Percentiles rank a stretch among this genome's conserved stretches.
Conservation (phyloP, 495 filamentous ascomycete species). For the Tuber melanosporum region DNA sequence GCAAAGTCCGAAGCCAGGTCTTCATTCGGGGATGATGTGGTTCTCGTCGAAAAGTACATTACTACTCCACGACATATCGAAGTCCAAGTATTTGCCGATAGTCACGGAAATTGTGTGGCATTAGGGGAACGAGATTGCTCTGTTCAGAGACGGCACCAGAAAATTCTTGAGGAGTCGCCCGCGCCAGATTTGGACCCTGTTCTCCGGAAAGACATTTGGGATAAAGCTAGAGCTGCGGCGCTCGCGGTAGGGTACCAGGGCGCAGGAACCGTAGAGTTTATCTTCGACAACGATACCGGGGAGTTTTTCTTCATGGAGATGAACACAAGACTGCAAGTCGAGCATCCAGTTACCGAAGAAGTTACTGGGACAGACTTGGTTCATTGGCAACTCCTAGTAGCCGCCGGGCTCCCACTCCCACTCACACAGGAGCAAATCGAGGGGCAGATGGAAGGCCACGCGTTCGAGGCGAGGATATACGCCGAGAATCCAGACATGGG, state of each 20-base stretch:
- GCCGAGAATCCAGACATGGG: conserved; percentile 85
- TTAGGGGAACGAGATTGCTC: conserved; percentile 83
- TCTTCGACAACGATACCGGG: conserved; percentile 90
- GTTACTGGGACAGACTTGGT: conserved; percentile 93
- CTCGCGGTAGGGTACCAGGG: conserved; percentile 91
- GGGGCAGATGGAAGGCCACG: conserved; percentile 71
- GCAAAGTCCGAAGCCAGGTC: conserved; percentile 85
- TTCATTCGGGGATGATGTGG: conserved; percentile 93
- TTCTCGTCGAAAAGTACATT: conserved; percentile 95
- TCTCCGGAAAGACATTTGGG: conserved; percentile 83
- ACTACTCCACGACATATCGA: conserved; percentile 91
- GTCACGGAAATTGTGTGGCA: conserved; percentile 74
- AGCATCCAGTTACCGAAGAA: conserved; percentile 96
- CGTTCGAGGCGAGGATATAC: conserved; percentile 93
- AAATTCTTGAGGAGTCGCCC: conserved; percentile 94
- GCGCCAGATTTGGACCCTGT: conserved; percentile 75
- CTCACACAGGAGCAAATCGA: conserved; percentile 78
- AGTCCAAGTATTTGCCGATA: conserved; percentile 94
- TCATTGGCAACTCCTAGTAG: conserved; percentile 90
- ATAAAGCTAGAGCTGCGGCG: conserved; percentile 82
- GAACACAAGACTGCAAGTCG: conserved; percentile 95
- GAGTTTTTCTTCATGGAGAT: conserved; percentile 99
- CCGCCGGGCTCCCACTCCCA: conserved; percentile 78
- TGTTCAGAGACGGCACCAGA: conserved; percentile 85
- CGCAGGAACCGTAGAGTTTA: conserved; percentile 96